These are phyloP conservation scores for Trichoderma atrobrunneum DNA, from an alignment of 2,329 filamentous ascomycete genomes.

Conservation along the genomic window DNA sequence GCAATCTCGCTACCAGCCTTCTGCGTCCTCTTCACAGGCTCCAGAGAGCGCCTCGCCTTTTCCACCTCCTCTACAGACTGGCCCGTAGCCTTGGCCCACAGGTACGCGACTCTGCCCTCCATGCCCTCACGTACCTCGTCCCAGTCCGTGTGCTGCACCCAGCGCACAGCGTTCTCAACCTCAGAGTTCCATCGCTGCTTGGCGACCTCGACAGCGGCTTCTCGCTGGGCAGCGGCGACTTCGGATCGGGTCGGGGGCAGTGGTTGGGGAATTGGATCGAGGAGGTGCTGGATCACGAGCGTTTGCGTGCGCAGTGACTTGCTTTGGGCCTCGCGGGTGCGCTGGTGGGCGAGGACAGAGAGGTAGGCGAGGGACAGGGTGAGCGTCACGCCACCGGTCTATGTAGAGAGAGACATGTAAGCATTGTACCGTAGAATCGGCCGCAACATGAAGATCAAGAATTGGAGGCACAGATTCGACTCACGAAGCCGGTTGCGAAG, in stretches of 20 bases:
- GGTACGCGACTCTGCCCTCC: conserved; percentile 47
- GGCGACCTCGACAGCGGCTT: conserved; percentile 60
- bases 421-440: neutral
- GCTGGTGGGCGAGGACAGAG: conserved; percentile 66
- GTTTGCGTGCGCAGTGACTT: conserved; percentile 57
- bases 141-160: conserved; percentile 67
- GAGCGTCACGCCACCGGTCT: conserved; percentile 74
- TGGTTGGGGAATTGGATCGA: conserved; percentile 47
- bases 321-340: conserved; percentile 60
- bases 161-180: conserved; percentile 62
- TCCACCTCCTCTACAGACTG: conserved; percentile 30
- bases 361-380: conserved; percentile 73
- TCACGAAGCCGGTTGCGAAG: conserved; percentile 71
- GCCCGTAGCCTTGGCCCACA: conserved; percentile 44
- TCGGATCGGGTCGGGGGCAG: conserved; percentile 52
- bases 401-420: conserved; percentile 17
- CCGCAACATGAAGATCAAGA: neutral
- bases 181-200: conserved; percentile 80
- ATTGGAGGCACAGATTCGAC: conserved; percentile 32
- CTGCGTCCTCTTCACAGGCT: conserved; percentile 35
- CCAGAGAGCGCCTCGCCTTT: conserved; percentile 31
- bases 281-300: conserved; percentile 50
- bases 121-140: conserved; percentile 56
- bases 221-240: conserved; percentile 49
- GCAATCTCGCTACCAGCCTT: conserved; percentile 27